Base-by-base conservation (phyloP, 768 basidiomycete genomes). In the Xerocomus potaroensis region DNA sequence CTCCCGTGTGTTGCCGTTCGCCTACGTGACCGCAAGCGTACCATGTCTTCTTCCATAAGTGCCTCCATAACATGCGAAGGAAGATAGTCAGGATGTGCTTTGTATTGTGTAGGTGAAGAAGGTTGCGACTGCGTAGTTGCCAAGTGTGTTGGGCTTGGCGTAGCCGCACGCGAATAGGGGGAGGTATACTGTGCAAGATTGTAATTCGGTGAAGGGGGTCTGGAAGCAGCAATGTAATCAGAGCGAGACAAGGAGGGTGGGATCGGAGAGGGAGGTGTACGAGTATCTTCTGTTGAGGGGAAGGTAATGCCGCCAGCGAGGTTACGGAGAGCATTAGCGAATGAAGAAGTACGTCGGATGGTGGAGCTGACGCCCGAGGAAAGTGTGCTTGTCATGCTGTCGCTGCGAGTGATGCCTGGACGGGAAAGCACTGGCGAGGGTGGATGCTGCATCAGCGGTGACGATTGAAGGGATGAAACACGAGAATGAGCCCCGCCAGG, bases 31-130 rank as follows among this genome's bases (percentile, higher is more conserved):
- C 84, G 72, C 30, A 97, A 61, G 4, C 95, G 80, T 50, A 95
- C 91, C 87, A 95, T 90, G 58, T 98, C 95, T 60, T 95, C 92
- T 58, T 91, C 90, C 64, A 92, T 88, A 23, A 98, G 71, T 0
- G 87, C 87, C 51, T 91, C 86, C 72, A 96, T 88, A 18, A 92
- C 88, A 55, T 88, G 78, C 11, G 80, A 84, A 2, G 91, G 81
- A 31, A 75, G 59, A 59, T 86, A 91, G 43, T 82, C 79, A 34
- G 71, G 70, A 1, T 71, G 67, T 1, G 67, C 48, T 24, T 64
- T 69, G 22, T 66, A 55, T 3, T 58, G 43, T 15, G 68, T 68
- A 9, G 68, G 66, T 4, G 67, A 70, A 7, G 66, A 53, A 2
- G 66, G 60, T 38, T 55, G 53, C 9, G 67, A 67, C 14, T 48